These are phyloP conservation scores for Madurella fahalii DNA, from an alignment of 2,329 filamentous ascomycete species.

Conservation along the genomic window DNA sequence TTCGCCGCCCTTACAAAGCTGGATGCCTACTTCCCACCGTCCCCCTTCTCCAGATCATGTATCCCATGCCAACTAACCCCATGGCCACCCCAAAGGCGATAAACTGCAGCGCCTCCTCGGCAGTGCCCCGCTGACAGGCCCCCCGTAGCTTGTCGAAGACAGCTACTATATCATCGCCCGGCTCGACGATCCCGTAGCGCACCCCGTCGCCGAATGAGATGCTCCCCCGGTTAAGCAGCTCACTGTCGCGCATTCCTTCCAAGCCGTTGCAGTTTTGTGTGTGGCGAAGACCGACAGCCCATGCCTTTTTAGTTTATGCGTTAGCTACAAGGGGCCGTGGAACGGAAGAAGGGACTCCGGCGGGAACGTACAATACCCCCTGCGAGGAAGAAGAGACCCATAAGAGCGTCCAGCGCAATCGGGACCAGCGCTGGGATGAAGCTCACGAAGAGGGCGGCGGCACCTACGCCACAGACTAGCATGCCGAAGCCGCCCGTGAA, in stretches of 20 bases:
- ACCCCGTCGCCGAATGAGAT: neutral
- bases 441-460: slow-evolving; percentile 5
- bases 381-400: slow-evolving; percentile 15
- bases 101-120: slow-evolving; percentile 22
- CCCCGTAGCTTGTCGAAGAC: slow-evolving; percentile 7
- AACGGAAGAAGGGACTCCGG: neutral
- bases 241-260: slow-evolving; percentile 9
- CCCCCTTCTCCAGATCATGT: slow-evolving; percentile 9
- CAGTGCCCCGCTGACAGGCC: slow-evolving; percentile 20
- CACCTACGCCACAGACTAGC: slow-evolving; percentile 13
- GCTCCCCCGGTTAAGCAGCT: slow-evolving; percentile 20
- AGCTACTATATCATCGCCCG: neutral
- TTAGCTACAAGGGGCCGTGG: neutral
- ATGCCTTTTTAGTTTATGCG: slow-evolving; percentile 13
- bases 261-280: slow-evolving; percentile 7
- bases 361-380: slow-evolving; percentile 24
- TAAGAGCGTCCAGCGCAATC: slow-evolving; percentile 17
- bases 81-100: slow-evolving; percentile 13
- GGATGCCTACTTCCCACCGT: neutral
- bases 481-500: slow-evolving; percentile 24
- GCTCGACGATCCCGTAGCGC: slow-evolving; percentile 5
- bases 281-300: slow-evolving; percentile 17
- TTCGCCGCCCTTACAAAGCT: neutral
- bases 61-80: slow-evolving; percentile 11
- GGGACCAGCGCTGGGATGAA: slow-evolving; percentile 13